Base-by-base conservation (phyloP, 768 basidiomycete species). In the Suillus variegatus region DNA sequence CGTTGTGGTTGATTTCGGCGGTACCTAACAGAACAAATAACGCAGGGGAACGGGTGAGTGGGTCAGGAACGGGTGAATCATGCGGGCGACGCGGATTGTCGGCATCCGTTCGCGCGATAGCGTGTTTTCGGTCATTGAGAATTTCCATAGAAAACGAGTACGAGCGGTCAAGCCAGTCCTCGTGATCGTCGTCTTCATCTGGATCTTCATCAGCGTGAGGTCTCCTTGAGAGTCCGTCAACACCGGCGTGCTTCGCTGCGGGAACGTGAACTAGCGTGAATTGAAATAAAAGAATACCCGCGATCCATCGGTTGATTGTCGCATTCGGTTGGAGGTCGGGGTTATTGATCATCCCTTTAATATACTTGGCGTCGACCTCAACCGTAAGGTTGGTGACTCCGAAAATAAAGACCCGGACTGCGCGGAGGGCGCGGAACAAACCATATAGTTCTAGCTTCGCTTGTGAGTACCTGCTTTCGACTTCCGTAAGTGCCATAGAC, bases 271-370 rank as follows among this genome's bases (percentile, higher is more conserved):
- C 62, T 0, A 79, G 67, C 0, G 62, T 55, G 64, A 80, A 79
- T 16, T 70, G 55, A 64, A 79, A 76, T 16, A 69, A 62, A 2
- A 71, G 58, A 10, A 77, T 76, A 22, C 51, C 67, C 1, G 44
- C 20, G 1, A 82, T 80, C 82, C 82, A 83, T 18, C 74, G 63
- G 61, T 82, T 83, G 7, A 82, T 78, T 0, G 80, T 65, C 0
- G 79, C 76, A 63, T 77, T 79, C 0, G 79, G 80, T 20, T 73
- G 73, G 0, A 78, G 28, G 43, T 82, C 78, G 0, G 81, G 80
- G 16, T 77, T 64, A 57, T 81, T 79, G 4, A 83, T 58, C 80
- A 82, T 83, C n/a, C 77, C 79, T 61, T 78, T 78, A 8, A 83
- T 80, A 64, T 81, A 82, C 40, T 77, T 70, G 0, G 79, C 80